Evolutionary conservation across 2,329 filamentous ascomycete genomes (phyloP).

Genomic region (Colletotrichum melonis): DNA sequence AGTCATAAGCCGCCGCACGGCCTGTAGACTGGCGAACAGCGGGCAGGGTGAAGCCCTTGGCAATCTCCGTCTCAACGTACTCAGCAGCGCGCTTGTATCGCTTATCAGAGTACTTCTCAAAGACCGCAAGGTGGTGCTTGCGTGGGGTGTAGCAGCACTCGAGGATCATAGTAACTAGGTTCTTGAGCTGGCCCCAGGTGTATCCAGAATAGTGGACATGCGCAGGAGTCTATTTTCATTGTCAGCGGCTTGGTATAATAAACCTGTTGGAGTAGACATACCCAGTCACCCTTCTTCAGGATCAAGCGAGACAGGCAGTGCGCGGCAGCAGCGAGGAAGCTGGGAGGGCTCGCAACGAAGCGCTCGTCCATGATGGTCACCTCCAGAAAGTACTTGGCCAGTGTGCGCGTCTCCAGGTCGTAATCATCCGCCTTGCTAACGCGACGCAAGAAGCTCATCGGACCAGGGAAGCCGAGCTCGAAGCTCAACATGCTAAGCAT

Average conservation of each 20-base stretch:
- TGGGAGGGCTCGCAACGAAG: slow-evolving; percentile 91
- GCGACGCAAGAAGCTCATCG: slow-evolving; percentile 96
- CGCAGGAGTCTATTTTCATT: slow-evolving; percentile 70
- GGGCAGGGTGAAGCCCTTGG: slow-evolving; percentile 66
- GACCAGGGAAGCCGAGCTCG: slow-evolving; percentile 97
- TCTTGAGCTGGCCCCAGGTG: slow-evolving; percentile 85
- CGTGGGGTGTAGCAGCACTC: slow-evolving; percentile 87
- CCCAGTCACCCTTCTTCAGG: slow-evolving; percentile 93
- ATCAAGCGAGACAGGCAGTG: slow-evolving; percentile 92
- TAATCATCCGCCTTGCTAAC: slow-evolving; percentile 99
- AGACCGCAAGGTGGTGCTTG: slow-evolving; percentile 88
- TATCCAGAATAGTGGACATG: slow-evolving; percentile 96
- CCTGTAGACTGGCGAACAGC: slow-evolving; percentile 52
- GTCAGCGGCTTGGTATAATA: slow-evolving; percentile 47
- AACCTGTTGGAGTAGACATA: slow-evolving; percentile 59
- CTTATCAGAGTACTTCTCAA: slow-evolving; percentile 90
- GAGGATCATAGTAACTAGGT: slow-evolving; percentile 80
- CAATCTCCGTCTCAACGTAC: slow-evolving; percentile 82
- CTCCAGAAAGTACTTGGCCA: slow-evolving; percentile 98
- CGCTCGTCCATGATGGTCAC: slow-evolving; percentile 98
- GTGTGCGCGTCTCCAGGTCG: slow-evolving; percentile 91
- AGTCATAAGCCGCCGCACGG: slow-evolving; percentile 37
- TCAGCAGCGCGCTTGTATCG: slow-evolving; percentile 87
- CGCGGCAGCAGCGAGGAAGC: slow-evolving; percentile 89
- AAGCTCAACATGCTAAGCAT: slow-evolving; percentile 98